These are phyloP conservation scores for Cryphonectria radicalis DNA, from an alignment of 2,329 filamentous ascomycete species.

Conservation along the genomic window DNA sequence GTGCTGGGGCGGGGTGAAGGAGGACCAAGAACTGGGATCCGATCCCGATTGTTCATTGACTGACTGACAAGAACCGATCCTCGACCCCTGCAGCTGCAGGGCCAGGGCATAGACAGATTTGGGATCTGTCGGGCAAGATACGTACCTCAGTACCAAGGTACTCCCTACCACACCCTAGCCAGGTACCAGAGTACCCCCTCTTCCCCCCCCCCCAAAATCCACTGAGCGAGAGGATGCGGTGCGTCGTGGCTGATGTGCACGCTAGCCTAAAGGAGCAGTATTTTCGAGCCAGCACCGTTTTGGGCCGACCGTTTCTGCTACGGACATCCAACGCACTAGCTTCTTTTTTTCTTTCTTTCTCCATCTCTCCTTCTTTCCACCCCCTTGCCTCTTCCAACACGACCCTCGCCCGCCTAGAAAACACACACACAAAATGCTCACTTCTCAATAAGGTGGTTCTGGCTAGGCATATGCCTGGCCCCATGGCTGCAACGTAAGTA, in stretches of 20 bases:
- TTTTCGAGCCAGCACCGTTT: constrained; percentile 7
- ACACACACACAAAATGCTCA: background rate
- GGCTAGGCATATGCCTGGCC: background rate
- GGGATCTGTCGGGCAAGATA: background rate
- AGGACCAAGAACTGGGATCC: background rate
- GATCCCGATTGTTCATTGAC: constrained; percentile 3
- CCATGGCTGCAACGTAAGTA: background rate
- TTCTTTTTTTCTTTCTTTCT: background rate
- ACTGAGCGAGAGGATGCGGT: background rate
- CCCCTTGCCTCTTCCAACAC: background rate
- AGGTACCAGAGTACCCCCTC: background rate
- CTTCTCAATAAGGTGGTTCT: background rate
- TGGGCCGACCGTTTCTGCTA: constrained; percentile 1
- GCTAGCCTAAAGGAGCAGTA: constrained; percentile 1
- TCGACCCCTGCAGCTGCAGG: constrained; percentile 5
- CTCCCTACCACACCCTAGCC: background rate
- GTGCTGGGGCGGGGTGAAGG: background rate
- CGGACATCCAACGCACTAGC: background rate
- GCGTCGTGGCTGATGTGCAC: background rate
- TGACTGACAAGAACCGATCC: background rate
- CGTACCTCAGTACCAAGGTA: background rate
- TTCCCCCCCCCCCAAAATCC: background rate
- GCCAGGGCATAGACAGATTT: background rate
- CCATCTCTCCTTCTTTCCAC: too few relatives aligned
- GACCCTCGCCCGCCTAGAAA: background rate